Evolutionary conservation across 139 green algal species (phyloP).

Genomic region (Zygnema cylindricum): DNA sequence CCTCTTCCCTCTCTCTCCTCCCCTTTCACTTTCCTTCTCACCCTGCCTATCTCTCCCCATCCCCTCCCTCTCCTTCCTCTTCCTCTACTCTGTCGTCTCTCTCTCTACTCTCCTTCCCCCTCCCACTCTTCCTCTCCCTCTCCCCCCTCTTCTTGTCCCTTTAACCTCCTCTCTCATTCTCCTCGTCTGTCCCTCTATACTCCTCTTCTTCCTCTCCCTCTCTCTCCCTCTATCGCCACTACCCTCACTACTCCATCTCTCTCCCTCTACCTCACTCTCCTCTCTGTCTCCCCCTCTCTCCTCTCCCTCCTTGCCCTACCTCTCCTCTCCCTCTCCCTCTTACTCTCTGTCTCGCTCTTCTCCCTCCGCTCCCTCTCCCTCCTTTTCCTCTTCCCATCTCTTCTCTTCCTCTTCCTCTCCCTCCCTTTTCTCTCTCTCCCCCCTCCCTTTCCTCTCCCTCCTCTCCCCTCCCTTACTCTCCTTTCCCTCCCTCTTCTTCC

Average conservation of each 20-base stretch:
- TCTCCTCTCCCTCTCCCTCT: not conserved
- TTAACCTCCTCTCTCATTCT: not conserved
- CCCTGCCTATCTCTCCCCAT: not conserved
- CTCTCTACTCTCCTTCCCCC: slow-evolving; percentile 4
- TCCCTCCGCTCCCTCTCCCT: no score
- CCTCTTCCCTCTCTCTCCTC: no score
- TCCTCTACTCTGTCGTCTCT: no score
- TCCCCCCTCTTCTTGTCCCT: slow-evolving; percentile 15
- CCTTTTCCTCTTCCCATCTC: not conserved
- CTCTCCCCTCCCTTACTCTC: not conserved
- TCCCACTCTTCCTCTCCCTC: not conserved
- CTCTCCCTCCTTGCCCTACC: not conserved
- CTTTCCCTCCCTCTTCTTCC: not conserved
- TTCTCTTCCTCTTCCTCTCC: not conserved
- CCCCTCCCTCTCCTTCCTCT: not conserved
- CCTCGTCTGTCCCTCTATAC: not conserved
- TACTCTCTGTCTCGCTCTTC: not conserved
- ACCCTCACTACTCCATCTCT: no score
- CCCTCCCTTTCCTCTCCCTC: not conserved
- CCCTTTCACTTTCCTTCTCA: no score
- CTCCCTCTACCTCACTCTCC: not conserved
- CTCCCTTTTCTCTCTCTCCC: not conserved
- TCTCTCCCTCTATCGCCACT: not conserved
- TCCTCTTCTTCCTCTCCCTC: not conserved
- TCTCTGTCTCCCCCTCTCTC: not conserved